Conservation (phyloP, 768 basidiomycete genomes). For the Vishniacozyma victoriae region DNA sequence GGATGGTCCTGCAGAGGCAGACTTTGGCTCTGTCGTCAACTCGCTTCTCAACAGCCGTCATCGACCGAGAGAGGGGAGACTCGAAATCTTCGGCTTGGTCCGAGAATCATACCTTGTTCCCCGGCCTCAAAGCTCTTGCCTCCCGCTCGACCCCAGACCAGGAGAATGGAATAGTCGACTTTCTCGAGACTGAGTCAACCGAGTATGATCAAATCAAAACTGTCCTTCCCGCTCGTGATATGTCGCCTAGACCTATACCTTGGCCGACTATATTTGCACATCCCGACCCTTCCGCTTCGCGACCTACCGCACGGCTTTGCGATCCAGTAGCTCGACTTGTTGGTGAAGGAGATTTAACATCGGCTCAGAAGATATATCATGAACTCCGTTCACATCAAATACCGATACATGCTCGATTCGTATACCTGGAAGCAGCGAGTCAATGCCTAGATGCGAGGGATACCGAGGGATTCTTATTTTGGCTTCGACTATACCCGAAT, state of each 20-base stretch:
- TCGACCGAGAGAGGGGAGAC: neutral
- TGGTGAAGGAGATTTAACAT: constrained; percentile 6
- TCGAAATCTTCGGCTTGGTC: neutral
- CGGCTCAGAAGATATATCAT: constrained; percentile 19
- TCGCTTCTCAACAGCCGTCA: constrained; percentile 4
- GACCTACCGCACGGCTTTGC: constrained; percentile 6
- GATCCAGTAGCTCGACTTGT: constrained; percentile 24
- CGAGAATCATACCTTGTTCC: neutral
- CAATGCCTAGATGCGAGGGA: constrained; percentile 4
- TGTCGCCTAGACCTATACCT: constrained; percentile 17
- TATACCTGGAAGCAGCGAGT: constrained; percentile 23
- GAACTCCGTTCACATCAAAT: constrained; percentile 17
- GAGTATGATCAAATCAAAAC: constrained; percentile 20
- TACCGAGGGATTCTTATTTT: constrained; percentile 17
- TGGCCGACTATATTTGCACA: constrained; percentile 33
- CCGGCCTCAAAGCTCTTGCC: neutral
- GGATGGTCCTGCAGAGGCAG: constrained; percentile 5
- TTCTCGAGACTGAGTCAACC: constrained; percentile 25
- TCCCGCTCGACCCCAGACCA: neutral
- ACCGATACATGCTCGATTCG: constrained; percentile 13
- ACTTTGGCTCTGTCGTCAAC: neutral
- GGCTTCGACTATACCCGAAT: constrained; percentile 34
- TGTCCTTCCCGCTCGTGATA: constrained; percentile 9
- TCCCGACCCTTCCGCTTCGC: neutral
- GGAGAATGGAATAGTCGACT: constrained; percentile 4